phyloP scores from a whole-genome alignment of 768 basidiomycete genomes.

The Russula lepida region DNA sequence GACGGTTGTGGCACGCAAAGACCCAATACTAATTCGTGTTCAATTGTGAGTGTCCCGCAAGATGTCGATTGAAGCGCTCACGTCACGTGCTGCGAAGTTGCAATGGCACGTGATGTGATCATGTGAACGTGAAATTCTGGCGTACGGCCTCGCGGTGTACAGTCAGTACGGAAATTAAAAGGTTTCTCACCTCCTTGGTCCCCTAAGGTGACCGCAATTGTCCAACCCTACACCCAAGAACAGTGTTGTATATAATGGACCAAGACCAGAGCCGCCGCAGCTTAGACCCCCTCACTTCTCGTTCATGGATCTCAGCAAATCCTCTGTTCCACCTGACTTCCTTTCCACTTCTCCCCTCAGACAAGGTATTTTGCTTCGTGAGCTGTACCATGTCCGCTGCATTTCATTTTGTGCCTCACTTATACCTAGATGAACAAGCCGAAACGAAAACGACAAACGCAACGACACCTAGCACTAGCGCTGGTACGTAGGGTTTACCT shows the following conservation, averaged over 20 bases:
- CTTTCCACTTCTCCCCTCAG: neutral
- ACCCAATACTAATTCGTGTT: too few relatives aligned
- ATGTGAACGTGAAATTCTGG: too few relatives aligned
- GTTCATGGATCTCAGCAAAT: neutral
- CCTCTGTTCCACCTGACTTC: neutral
- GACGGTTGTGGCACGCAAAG: too few relatives aligned
- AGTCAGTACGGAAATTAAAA: too few relatives aligned
- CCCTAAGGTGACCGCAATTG: neutral
- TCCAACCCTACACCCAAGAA: neutral
- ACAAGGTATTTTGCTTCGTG: neutral
- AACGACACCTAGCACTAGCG: too few relatives aligned
- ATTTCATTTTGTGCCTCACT: neutral
- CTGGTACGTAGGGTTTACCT: neutral
- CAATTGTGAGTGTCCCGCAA: too few relatives aligned
- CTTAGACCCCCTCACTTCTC: neutral
- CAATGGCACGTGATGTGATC: too few relatives aligned
- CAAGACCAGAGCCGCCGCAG: neutral
- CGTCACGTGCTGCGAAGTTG: too few relatives aligned
- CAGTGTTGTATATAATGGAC: neutral
- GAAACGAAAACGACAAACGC: neutral
- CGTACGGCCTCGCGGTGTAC: too few relatives aligned
- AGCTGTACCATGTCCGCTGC: neutral
- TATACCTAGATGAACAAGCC: neutral
- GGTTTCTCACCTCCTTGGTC: neutral
- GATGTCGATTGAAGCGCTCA: too few relatives aligned